These are phyloP conservation scores for Tetraselmis chui DNA, from an alignment of 139 green algal genomes.

Conservation along the genomic window DNA sequence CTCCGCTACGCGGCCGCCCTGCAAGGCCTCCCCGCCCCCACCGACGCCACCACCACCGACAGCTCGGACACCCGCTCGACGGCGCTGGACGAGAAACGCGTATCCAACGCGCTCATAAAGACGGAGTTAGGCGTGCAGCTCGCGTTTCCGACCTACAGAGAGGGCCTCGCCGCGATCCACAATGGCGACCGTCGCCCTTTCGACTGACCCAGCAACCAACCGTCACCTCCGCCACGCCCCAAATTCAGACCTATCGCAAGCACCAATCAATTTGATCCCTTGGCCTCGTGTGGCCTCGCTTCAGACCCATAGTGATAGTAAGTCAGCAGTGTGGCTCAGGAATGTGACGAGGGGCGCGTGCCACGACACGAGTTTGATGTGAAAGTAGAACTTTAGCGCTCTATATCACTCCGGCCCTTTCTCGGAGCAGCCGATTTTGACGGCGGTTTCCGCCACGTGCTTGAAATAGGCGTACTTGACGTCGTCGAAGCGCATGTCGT, in stretches of 20 bases:
- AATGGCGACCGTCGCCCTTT: constrained; percentile 12
- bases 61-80: not conserved
- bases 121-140: constrained; percentile 42
- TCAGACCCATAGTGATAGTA: no score
- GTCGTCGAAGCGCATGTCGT: constrained; percentile 69
- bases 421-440: not conserved
- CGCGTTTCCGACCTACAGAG: constrained; percentile 49
- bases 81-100: constrained; percentile 56
- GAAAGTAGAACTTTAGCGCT: no score
- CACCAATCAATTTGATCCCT: no score
- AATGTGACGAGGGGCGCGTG: no score
- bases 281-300: no score
- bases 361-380: no score
- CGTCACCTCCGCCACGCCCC: no score
- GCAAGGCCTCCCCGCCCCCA: not conserved
- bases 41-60: not conserved
- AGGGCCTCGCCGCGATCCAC: constrained; percentile 50
- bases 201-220: no score
- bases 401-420: not conserved
- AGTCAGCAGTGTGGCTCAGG: no score
- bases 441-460: constrained; percentile 24
- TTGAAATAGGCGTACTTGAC: constrained; percentile 35
- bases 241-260: no score
- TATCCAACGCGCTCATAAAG: constrained; percentile 55
- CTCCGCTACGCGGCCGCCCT: constrained; percentile 17